A percentile compares a stretch with the other conserved stretches of the same genome.
Conservation (phyloP, 208 protist species). For the Endotrypanum monterogeii region DNA sequence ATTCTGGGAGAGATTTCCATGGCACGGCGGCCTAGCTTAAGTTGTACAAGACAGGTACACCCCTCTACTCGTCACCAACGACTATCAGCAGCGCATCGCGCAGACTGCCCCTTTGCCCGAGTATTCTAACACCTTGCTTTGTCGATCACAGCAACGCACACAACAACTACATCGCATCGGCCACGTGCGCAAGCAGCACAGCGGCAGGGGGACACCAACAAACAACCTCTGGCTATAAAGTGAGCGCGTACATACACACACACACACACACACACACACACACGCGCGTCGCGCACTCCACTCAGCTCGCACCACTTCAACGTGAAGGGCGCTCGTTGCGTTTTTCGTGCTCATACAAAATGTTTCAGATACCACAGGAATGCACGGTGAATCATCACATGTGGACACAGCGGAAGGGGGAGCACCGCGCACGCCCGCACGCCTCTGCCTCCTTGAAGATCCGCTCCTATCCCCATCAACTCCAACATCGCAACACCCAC, state of each 20-base stretch:
- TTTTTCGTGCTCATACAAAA: constrained; percentile 37
- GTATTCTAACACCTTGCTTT: too few relatives aligned
- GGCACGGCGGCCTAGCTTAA: too few relatives aligned
- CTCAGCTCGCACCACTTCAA: constrained; percentile 17
- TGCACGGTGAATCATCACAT: constrained; percentile 39
- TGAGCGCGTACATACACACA: not conserved
- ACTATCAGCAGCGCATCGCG: too few relatives aligned
- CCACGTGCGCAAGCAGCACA: constrained; percentile 3
- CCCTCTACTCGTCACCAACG: too few relatives aligned
- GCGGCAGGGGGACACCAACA: not conserved
- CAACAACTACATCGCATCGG: not conserved
- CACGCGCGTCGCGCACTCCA: not conserved
- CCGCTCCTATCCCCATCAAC: not conserved
- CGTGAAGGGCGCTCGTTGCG: constrained; percentile 36
- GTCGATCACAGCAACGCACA: too few relatives aligned
- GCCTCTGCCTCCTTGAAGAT: not conserved
- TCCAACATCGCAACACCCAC: not conserved
- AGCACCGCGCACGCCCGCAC: not conserved
- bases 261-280: not conserved
- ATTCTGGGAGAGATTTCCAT: too few relatives aligned
- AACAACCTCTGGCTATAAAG: not conserved
- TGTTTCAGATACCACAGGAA: constrained; percentile 80
- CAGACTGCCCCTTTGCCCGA: too few relatives aligned
- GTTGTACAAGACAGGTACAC: too few relatives aligned
- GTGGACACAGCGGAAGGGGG: not conserved